phyloP scores from a whole-genome alignment of 139 green algal species.

The Chlamydomonas asymmetrica region DNA sequence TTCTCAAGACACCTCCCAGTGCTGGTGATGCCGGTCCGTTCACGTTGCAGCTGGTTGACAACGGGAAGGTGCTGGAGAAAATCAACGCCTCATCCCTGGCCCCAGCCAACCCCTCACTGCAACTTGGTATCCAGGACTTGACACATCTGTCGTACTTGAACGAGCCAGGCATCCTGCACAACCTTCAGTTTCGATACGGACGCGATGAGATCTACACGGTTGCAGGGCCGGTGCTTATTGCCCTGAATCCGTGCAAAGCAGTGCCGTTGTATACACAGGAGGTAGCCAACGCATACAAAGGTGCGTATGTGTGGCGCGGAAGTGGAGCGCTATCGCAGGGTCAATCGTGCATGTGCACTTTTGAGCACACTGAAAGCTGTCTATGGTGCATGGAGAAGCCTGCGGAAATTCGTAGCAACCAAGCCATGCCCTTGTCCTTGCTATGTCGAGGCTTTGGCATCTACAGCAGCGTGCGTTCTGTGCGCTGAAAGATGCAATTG shows the following conservation, averaged over 20 bases:
- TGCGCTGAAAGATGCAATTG: too few relatives aligned
- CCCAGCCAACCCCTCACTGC: conserved; percentile 19
- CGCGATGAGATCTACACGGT: conserved; percentile 81
- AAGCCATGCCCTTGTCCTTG: not conserved
- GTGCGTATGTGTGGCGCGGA: conserved; percentile 17
- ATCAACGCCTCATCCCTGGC: too few relatives aligned
- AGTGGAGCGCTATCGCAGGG: not conserved
- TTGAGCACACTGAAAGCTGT: not conserved
- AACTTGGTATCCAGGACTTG: conserved; percentile 72
- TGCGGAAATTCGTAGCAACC: not conserved
- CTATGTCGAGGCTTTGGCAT: not conserved
- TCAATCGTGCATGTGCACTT: not conserved
- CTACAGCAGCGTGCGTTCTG: not conserved
- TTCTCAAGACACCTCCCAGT: too few relatives aligned
- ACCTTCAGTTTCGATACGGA: conserved; percentile 62
- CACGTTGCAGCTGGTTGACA: too few relatives aligned
- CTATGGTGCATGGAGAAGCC: not conserved
- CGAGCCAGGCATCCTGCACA: conserved; percentile 85
- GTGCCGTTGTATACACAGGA: conserved; percentile 80
- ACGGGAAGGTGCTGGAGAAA: too few relatives aligned
- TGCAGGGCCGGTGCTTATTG: conserved; percentile 84
- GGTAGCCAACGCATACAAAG: conserved; percentile 66
- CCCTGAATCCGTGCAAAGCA: conserved; percentile 84
- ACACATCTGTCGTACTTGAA: conserved; percentile 87
- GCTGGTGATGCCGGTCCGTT: too few relatives aligned